Evolutionary conservation across 164 flowering plant species (phyloP), one percentile per base, ranked within the genome.

Genomic region (Berberis thunbergii): DNA sequence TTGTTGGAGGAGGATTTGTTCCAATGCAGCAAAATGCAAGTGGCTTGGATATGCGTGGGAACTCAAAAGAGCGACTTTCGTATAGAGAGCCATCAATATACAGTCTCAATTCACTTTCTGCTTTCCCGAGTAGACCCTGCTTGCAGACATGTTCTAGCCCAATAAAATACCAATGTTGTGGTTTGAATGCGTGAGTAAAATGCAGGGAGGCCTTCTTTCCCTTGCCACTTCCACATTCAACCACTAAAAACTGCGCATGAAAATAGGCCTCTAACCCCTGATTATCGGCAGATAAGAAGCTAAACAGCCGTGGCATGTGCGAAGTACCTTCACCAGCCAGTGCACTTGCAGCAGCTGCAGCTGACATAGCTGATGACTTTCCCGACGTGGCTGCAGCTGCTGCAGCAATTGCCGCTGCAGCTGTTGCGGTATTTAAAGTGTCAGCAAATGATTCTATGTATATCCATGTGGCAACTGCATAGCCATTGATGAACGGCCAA

Each of bases 331-430:
- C 99, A 64, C 99, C 99, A 54, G 97, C 99, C 72, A 95, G 90
- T 45, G 97, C 99, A 84, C 97, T 95, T 26, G 99, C 99, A 73
- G 99, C 99, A 63, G 97, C 97, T 56, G 99, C 99, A 74, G 99
- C 99, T 26, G 99, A 91, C 94, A 95, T 81, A 4, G 96, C 87
- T 45, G 99, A 91, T 59, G 99, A 82, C 80, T 91, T 91, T 6
- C 99, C 99, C n/a, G 97, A 89, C 74, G 79, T 94, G 52, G 98
- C 98, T 54, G 97, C 97, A 64, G 98, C 97, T 52, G 97, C 97
- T 42, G 92, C 96, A 45, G 98, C 97, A 69, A 94, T 94, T 60
- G 96, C 96, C 41, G 99, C 99, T 9, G 99, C 97, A 66, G 97
- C 95, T 53, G 97, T 84, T 39, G 99, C 99, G 45, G 99, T 79